A percentile compares a stretch with the other conserved stretches of the same genome.
Evolutionary conservation across 495 filamentous ascomycete species (phyloP).

Genomic region (Terfezia claveryi): DNA sequence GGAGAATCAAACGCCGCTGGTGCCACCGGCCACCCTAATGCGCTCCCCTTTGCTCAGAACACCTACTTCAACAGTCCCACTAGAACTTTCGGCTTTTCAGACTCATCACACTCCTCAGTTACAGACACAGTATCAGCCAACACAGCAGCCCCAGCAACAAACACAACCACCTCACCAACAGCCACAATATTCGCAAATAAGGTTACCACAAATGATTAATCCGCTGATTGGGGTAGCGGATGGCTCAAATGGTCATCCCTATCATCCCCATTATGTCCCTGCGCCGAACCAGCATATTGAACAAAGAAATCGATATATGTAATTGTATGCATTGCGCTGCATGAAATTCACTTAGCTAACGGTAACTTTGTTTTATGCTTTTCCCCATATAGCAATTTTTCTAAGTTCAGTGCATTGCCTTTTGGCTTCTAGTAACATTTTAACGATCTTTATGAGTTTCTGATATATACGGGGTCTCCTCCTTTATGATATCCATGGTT

Average conservation of each 20-base stretch:
- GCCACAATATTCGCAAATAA: not conserved
- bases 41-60: not conserved
- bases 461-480: no score
- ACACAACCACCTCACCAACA: not conserved
- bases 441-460: no score
- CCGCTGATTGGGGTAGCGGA: not conserved
- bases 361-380: no score
- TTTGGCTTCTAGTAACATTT: no score
- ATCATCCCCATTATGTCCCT: not conserved
- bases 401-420: no score
- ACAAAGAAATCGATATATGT: not conserved
- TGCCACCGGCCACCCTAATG: slow-evolving; percentile 7
- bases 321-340: no score
- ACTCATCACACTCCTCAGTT: not conserved
- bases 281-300: not conserved
- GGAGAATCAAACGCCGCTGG: slow-evolving; percentile 25
- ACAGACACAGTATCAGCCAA: not conserved
- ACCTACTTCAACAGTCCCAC: not conserved
- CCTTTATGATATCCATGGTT: no score
- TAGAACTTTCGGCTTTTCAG: not conserved
- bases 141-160: not conserved
- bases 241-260: not conserved
- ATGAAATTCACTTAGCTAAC: no score
- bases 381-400: no score
- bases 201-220: not conserved